A percentile compares a stretch with the other conserved stretches of the same genome.
Conservation (phyloP, 1,139 yeast genomes). For the Taphrina betulina region DNA sequence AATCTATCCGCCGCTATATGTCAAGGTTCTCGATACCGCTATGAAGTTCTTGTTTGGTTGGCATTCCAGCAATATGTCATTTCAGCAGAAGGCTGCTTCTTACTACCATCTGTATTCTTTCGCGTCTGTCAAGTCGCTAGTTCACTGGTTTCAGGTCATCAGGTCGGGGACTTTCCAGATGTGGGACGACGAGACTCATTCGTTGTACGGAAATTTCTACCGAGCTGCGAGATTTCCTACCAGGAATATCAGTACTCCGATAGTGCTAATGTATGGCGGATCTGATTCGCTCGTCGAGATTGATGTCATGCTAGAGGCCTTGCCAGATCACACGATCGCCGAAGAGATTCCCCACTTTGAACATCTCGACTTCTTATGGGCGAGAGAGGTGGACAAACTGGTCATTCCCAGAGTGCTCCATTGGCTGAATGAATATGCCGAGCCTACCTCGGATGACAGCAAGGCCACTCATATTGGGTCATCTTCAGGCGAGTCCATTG, state of each 20-base stretch:
- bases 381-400: conserved; percentile 58
- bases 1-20: conserved; percentile 69
- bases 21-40: conserved; percentile 67
- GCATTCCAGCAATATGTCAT: conserved; percentile 67
- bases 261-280: conserved; percentile 75
- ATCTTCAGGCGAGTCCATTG: no score
- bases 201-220: conserved; percentile 46
- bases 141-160: conserved; percentile 95
- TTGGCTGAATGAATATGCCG: conserved; percentile 38
- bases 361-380: conserved; percentile 90
- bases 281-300: conserved; percentile 82
- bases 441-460: background rate
- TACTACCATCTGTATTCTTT: conserved; percentile 86
- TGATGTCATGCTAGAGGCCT: conserved; percentile 62
- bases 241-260: conserved; percentile 64
- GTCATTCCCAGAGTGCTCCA: conserved; percentile 56
- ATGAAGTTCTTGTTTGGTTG: conserved; percentile 72
- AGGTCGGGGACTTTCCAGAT: conserved; percentile 77
- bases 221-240: conserved; percentile 67
- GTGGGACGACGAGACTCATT: conserved; percentile 62
- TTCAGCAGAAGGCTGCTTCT: conserved; percentile 69
- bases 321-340: conserved; percentile 49
- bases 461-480: background rate
- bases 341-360: conserved; percentile 63
- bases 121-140: conserved; percentile 86